Evolutionary conservation across 225 moss, liverwort and hornwort species (phyloP).

Genomic region (Bryum argenteum): DNA sequence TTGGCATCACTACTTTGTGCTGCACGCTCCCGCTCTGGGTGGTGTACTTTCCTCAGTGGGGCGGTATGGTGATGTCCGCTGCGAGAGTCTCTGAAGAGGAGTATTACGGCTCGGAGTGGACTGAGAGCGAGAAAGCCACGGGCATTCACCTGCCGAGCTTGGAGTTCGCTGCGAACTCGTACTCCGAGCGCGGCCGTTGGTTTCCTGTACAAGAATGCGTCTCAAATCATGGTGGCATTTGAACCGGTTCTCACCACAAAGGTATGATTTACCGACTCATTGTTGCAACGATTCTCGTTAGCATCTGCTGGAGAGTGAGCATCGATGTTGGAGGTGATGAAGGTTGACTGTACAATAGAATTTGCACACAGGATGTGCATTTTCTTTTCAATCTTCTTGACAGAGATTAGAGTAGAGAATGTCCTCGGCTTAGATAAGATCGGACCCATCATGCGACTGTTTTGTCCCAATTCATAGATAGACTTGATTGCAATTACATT

Average conservation of each 20-base stretch:
- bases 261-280: conserved; percentile 2
- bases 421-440: too few relatives aligned
- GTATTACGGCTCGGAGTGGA: conserved; percentile 70
- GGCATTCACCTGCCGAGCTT: conserved; percentile 48
- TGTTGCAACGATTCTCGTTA: too few relatives aligned
- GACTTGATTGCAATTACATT: too few relatives aligned
- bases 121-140: conserved; percentile 44
- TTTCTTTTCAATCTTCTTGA: too few relatives aligned
- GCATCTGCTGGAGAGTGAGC: too few relatives aligned
- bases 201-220: conserved; percentile 42
- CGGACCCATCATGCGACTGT: too few relatives aligned
- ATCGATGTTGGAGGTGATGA: too few relatives aligned
- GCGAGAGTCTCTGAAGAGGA: conserved; percentile 51
- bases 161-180: conserved; percentile 67
- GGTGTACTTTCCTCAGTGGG: conserved; percentile 70
- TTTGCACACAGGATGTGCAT: too few relatives aligned
- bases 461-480: too few relatives aligned
- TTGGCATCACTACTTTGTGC: conserved; percentile 58
- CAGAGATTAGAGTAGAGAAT: too few relatives aligned
- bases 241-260: background rate
- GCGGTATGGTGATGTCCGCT: conserved; percentile 64
- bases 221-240: conserved; percentile 38
- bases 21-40: conserved; percentile 46
- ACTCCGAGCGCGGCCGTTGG: conserved; percentile 64
- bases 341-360: too few relatives aligned